Conservation (phyloP, 2,329 filamentous ascomycete genomes). For the Leptographium wingfieldii region DNA sequence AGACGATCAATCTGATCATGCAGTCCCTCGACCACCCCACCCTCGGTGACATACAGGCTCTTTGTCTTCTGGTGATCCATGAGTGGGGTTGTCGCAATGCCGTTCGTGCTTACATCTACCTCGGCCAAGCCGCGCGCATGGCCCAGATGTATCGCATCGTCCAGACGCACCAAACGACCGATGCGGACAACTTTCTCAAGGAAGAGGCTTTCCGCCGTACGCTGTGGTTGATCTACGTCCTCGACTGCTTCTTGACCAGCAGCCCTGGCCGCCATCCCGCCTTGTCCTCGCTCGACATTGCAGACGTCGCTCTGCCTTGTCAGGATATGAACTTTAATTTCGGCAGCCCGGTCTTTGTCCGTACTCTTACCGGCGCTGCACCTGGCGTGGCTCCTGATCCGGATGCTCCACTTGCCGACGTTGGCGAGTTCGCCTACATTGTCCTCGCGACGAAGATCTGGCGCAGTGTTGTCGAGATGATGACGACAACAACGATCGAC, state of each 20-base stretch:
- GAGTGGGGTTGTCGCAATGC: slow-evolving; percentile 51
- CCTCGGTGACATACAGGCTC: slow-evolving; percentile 47
- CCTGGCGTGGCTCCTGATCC: slow-evolving; percentile 26
- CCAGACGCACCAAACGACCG: slow-evolving; percentile 35
- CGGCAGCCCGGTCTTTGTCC: slow-evolving; percentile 45
- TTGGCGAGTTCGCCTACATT: slow-evolving; percentile 50
- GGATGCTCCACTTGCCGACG: slow-evolving; percentile 30
- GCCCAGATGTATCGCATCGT: slow-evolving; percentile 51
- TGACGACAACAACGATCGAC: slow-evolving; percentile 38
- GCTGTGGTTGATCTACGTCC: slow-evolving; percentile 49
- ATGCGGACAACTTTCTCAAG: slow-evolving; percentile 46
- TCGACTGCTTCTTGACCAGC: slow-evolving; percentile 50
- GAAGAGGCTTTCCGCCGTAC: slow-evolving; percentile 50
- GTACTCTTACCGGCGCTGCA: slow-evolving; percentile 34
- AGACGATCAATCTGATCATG: slow-evolving; percentile 44
- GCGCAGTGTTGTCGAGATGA: slow-evolving; percentile 50
- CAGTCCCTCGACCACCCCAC: slow-evolving; percentile 46
- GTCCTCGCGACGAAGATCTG: slow-evolving; percentile 48
- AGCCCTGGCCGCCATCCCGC: slow-evolving; percentile 47
- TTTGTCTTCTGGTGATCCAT: slow-evolving; percentile 48
- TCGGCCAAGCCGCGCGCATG: slow-evolving; percentile 51
- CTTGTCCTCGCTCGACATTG: slow-evolving; percentile 39
- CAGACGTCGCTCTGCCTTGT: slow-evolving; percentile 44
- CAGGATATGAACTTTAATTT: slow-evolving; percentile 51
- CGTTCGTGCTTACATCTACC: slow-evolving; percentile 49